Evolutionary conservation across 306 rosid species (phyloP).

Genomic region (Cyclanthera cordifolia): DNA sequence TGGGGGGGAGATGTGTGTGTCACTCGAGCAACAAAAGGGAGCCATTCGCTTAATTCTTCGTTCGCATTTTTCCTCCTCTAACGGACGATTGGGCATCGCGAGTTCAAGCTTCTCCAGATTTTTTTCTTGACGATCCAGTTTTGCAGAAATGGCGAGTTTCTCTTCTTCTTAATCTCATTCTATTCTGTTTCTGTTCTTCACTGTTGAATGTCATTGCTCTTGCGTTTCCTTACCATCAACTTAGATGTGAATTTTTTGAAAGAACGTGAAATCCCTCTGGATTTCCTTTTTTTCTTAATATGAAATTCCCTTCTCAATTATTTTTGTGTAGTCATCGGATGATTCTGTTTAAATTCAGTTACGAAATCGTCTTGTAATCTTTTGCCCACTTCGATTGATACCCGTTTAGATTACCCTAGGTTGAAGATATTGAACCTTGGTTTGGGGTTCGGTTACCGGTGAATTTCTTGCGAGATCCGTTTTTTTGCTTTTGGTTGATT

Average conservation of each 20-base stretch:
- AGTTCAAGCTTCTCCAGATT: not conserved
- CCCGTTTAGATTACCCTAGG: not conserved
- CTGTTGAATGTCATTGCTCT: too few relatives aligned
- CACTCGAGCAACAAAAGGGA: too few relatives aligned
- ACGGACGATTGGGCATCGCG: constrained; percentile 11
- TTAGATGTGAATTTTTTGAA: too few relatives aligned
- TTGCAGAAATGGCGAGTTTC: not conserved
- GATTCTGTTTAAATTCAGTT: not conserved
- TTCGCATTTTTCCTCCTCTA: not conserved
- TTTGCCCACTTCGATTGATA: not conserved
- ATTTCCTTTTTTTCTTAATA: not conserved
- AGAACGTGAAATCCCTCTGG: too few relatives aligned
- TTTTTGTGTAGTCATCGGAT: not conserved
- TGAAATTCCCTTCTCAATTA: not conserved
- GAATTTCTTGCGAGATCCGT: not conserved
- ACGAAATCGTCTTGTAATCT: not conserved
- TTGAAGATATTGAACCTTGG: not conserved
- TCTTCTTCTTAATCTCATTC: not conserved
- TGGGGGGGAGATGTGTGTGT: too few relatives aligned
- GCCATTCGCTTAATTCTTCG: not conserved
- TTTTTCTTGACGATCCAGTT: constrained; percentile 1
- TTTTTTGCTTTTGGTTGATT: not conserved
- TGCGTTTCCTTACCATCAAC: too few relatives aligned
- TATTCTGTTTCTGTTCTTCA: too few relatives aligned
- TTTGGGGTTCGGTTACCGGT: not conserved